These are phyloP conservation scores for Schwanniomyces polymorphus DNA, from an alignment of 805 yeast species.

Conservation along the genomic window DNA sequence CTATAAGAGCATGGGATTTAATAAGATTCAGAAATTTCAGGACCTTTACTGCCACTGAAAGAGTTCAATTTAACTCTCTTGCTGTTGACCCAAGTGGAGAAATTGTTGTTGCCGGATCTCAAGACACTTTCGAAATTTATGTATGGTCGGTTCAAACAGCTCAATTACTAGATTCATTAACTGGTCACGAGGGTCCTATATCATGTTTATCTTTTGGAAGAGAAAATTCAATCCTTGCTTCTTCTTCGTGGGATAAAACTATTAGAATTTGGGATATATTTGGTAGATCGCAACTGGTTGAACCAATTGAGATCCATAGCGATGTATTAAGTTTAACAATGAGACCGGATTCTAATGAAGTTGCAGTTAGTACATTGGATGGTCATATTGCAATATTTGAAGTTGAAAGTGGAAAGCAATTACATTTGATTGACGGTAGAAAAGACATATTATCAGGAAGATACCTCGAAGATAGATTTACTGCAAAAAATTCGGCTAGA, in stretches of 20 bases:
- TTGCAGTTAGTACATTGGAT: constrained; percentile 85
- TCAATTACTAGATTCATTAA: constrained; percentile 79
- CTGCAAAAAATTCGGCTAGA: constrained; percentile 76
- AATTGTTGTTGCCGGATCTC: constrained; percentile 91
- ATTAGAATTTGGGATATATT: constrained; percentile 91
- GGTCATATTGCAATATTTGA: constrained; percentile 88
- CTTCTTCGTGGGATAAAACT: constrained; percentile 96
- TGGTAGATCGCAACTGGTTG: constrained; percentile 82
- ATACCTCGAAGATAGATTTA: constrained; percentile 76
- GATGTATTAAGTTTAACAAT: constrained; percentile 82
- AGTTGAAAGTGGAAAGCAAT: constrained; percentile 75
- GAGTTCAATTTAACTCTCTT: constrained; percentile 81
- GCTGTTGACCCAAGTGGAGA: constrained; percentile 99
- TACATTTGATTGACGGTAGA: constrained; percentile 80
- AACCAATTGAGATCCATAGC: constrained; percentile 81
- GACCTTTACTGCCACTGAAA: constrained; percentile 86
- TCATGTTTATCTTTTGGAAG: constrained; percentile 83
- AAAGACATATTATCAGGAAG: constrained; percentile 88
- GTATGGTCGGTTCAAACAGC: constrained; percentile 98
- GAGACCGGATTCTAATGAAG: constrained; percentile 90
- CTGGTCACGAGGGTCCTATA: constrained; percentile 96
- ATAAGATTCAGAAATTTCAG: constrained; percentile 91
- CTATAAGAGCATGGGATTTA: constrained; percentile 96
- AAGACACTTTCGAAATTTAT: constrained; percentile 85
- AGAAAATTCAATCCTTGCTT: constrained; percentile 75